Evolutionary conservation across 75 land plant genomes (phyloP).

Genomic region (Pseudotsuga menziesii): DNA sequence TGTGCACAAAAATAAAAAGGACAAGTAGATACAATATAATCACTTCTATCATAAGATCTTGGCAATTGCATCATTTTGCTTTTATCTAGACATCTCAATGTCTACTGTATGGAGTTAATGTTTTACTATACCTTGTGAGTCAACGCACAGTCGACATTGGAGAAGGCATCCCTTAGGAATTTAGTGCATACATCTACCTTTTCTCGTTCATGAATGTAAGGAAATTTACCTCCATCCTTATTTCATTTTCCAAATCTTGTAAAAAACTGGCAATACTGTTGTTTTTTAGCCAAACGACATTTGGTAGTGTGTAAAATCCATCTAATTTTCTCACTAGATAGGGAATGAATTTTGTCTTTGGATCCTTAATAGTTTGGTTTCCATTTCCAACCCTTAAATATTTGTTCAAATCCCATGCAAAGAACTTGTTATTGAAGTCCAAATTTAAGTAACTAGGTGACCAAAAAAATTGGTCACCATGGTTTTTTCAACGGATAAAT

Average conservation of each 20-base stretch:
- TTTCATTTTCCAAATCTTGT: slow-evolving; percentile 95
- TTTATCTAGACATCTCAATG: background rate
- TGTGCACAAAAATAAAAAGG: slow-evolving; percentile 23
- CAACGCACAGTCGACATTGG: slow-evolving; percentile 56
- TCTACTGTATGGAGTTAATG: background rate
- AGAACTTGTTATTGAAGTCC: background rate
- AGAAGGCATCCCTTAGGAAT: slow-evolving; percentile 82
- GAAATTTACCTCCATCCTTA: slow-evolving; percentile 81
- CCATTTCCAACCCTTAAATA: slow-evolving; percentile 90
- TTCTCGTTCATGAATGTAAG: slow-evolving; percentile 88
- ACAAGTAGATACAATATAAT: background rate
- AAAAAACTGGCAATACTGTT: slow-evolving; percentile 86
- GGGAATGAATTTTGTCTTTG: slow-evolving; percentile 64
- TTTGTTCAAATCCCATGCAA: slow-evolving; percentile 25
- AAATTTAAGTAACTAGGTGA: no score
- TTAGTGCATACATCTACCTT: slow-evolving; percentile 96
- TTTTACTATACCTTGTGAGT: slow-evolving; percentile 71
- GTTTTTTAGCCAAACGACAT: slow-evolving; percentile 60
- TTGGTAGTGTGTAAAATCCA: slow-evolving; percentile 95
- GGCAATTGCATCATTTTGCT: background rate
- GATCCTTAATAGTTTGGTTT: slow-evolving; percentile 86
- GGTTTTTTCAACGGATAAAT: no score
- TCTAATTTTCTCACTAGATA: slow-evolving; percentile 92
- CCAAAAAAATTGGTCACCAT: no score
- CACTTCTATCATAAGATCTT: background rate